Evolutionary conservation across 1,284 basidiomycete species (phyloP).

Genomic region (Cystobasidium slooffiae): DNA sequence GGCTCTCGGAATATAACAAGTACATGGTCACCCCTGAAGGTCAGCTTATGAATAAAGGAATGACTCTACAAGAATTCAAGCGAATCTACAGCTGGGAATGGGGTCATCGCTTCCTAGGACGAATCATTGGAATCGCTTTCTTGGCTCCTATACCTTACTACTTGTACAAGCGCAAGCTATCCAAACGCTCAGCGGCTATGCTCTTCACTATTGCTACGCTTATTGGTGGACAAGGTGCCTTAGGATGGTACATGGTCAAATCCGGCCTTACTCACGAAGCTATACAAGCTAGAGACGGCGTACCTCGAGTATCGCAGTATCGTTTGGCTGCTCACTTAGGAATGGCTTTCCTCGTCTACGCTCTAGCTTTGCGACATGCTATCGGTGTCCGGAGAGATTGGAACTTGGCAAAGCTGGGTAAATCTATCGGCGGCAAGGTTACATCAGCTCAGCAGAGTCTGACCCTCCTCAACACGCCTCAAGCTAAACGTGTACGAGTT

Average conservation of each 20-base stretch:
- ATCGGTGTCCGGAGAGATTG: slow-evolving; percentile 79
- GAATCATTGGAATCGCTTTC: slow-evolving; percentile 74
- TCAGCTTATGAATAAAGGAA: slow-evolving; percentile 78
- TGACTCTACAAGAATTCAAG: slow-evolving; percentile 89
- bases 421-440: slow-evolving; percentile 49
- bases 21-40: slow-evolving; percentile 96
- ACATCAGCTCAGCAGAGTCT: slow-evolving; percentile 50
- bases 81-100: slow-evolving; percentile 99
- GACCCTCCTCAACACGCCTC: slow-evolving; percentile 64
- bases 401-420: slow-evolving; percentile 65
- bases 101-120: slow-evolving; percentile 91
- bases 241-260: slow-evolving; percentile 99
- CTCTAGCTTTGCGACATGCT: slow-evolving; percentile 86
- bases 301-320: slow-evolving; percentile 95
- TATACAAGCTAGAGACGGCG: slow-evolving; percentile 69
- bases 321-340: slow-evolving; percentile 92
- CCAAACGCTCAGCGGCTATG: slow-evolving; percentile 44
- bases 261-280: slow-evolving; percentile 86
- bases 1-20: slow-evolving; percentile 91
- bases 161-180: slow-evolving; percentile 65
- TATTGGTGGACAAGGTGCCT: slow-evolving; percentile 67
- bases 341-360: slow-evolving; percentile 85
- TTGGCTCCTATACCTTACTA: slow-evolving; percentile 75
- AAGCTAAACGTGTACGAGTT: slow-evolving; percentile 66
- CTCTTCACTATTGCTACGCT: slow-evolving; percentile 53